A percentile compares a stretch with the other conserved stretches of the same genome.
These are phyloP conservation scores for Orbilia quercus DNA, from an alignment of 2,329 filamentous ascomycete genomes.

Conservation along the genomic window DNA sequence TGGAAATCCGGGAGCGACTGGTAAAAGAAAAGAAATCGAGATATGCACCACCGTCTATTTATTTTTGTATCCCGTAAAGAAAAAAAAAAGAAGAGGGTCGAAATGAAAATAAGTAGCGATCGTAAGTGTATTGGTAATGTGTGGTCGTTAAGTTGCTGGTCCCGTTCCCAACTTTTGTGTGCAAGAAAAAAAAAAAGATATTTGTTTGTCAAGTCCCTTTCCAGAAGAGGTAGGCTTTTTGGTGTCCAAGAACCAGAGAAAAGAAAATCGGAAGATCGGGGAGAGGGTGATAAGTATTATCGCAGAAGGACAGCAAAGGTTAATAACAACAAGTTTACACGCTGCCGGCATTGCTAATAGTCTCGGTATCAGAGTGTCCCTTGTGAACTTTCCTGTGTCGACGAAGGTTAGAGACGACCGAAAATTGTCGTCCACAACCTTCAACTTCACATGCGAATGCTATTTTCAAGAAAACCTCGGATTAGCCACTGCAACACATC, in stretches of 20 bases:
- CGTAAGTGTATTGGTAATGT: slow-evolving; percentile 26
- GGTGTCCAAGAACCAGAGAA: slow-evolving; percentile 4
- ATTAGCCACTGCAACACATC: slow-evolving; percentile 18
- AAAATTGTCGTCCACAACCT: slow-evolving; percentile 94
- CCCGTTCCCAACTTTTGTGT: slow-evolving; percentile 11
- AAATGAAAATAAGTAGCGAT: slow-evolving; percentile 47
- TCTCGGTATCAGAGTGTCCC: slow-evolving; percentile 64
- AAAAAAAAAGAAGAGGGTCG: slow-evolving; percentile 11
- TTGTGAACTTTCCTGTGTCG: slow-evolving; percentile 97
- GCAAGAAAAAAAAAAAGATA: slow-evolving; percentile 10
- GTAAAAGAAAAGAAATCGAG: slow-evolving; percentile 38
- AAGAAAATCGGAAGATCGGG: slow-evolving; percentile 28
- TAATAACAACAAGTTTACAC: slow-evolving; percentile 29
- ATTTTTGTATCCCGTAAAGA: slow-evolving; percentile 47
- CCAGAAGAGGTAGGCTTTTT: slow-evolving; percentile 43
- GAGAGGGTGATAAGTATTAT: not conserved
- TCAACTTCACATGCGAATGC: slow-evolving; percentile 95
- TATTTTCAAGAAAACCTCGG: slow-evolving; percentile 63
- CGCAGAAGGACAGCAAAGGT: slow-evolving; percentile 1
- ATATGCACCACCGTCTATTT: slow-evolving; percentile 55
- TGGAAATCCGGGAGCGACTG: slow-evolving; percentile 33
- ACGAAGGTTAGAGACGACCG: slow-evolving; percentile 93
- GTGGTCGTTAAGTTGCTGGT: slow-evolving; percentile 33
- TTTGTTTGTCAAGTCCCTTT: slow-evolving; percentile 37
- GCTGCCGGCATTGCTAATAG: slow-evolving; percentile 53